A percentile compares a stretch with the other conserved stretches of the same genome.
phyloP scores from a whole-genome alignment of 176 grass and related monocot species.

The Oryza longistaminata region DNA sequence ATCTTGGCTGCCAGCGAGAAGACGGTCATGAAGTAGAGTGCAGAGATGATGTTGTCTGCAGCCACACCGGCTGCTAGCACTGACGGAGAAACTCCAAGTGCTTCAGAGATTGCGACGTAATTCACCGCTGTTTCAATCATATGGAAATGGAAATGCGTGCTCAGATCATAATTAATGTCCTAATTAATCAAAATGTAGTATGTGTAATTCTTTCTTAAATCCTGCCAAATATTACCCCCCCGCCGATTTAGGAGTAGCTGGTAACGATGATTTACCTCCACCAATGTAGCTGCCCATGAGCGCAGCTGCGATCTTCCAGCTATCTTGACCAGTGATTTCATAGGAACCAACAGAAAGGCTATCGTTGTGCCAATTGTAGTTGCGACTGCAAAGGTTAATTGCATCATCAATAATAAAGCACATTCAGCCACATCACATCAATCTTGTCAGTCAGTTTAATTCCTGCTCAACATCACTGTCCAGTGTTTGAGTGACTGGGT shows the following conservation, averaged over 20 bases:
- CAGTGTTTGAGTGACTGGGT: background rate
- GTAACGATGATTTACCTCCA: conserved; percentile 48
- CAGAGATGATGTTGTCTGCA: conserved; percentile 84
- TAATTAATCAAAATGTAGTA: too few relatives aligned
- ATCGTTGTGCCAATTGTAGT: conserved; percentile 62
- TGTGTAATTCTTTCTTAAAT: too few relatives aligned
- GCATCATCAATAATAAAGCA: background rate
- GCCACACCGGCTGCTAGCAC: conserved; percentile 79
- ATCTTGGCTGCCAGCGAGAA: conserved; percentile 80
- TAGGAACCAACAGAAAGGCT: conserved; percentile 72
- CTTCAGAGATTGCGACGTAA: conserved; percentile 71
- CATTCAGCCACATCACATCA: background rate
- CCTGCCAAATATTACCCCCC: too few relatives aligned
- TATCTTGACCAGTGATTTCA: conserved; percentile 80
- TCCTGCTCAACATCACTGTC: background rate
- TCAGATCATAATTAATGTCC: background rate
- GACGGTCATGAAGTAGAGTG: conserved; percentile 76
- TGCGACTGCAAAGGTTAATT: conserved; percentile 42
- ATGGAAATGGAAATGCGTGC: background rate
- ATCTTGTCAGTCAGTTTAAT: background rate
- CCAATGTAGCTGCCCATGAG: conserved; percentile 98
- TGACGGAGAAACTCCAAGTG: conserved; percentile 60
- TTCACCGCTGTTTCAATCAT: conserved; percentile 65
- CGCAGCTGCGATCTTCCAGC: conserved; percentile 92
- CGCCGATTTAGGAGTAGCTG: too few relatives aligned